A percentile compares a stretch with the other conserved stretches of the same genome.
Conservation (phyloP, 2,329 filamentous ascomycete genomes). For the Colletotrichum tropicicola region DNA sequence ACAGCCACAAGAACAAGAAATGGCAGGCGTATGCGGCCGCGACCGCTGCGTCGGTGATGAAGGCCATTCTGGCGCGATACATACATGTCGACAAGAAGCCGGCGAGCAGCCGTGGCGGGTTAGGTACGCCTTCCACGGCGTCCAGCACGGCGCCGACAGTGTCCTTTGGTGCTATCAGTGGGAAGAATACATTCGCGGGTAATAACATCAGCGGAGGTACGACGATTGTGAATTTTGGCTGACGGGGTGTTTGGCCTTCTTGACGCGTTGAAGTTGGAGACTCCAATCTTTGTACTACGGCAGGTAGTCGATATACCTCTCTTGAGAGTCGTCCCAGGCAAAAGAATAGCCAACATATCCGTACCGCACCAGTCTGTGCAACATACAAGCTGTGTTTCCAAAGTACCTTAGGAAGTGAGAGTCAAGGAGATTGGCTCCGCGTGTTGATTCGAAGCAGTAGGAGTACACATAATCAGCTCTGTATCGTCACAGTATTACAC, state of each 20-base stretch:
- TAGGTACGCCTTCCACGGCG: no score
- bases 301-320: not conserved
- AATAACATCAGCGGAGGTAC: not conserved
- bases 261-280: no score
- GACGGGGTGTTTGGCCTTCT: not conserved
- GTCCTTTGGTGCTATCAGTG: not conserved
- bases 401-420: no score
- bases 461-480: no score
- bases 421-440: no score
- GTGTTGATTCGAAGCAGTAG: no score
- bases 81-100: not conserved
- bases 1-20: slow-evolving; percentile 47
- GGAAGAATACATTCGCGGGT: not conserved
- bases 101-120: no score
- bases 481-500: not conserved
- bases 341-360: not conserved
- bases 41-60: slow-evolving; percentile 36
- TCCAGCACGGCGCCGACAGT: not conserved
- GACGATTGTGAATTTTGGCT: not conserved
- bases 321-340: no score
- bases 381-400: no score
- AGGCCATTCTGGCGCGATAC: not conserved
- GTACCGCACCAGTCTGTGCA: no score
- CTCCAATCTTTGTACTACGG: not conserved
- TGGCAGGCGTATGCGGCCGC: slow-evolving; percentile 48